phyloP scores from a whole-genome alignment of 23 red algal species.

The Gracilaria caudata region DNA sequence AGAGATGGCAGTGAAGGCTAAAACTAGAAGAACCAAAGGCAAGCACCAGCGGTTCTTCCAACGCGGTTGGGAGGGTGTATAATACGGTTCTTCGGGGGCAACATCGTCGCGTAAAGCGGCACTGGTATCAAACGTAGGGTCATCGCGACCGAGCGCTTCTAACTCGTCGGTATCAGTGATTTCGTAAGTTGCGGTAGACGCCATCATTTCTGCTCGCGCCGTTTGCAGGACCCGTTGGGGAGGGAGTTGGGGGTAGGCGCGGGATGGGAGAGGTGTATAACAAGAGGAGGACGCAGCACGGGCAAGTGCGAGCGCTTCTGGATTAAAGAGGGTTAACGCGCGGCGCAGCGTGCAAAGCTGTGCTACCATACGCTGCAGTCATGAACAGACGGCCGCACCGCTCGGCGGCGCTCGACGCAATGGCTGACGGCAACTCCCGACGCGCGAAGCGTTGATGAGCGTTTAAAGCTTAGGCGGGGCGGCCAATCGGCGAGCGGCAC shows the following conservation, averaged over 20 bases:
- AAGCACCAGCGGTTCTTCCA: conserved; percentile 37
- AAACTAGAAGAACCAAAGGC: conserved; percentile 19
- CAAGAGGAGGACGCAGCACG: not conserved
- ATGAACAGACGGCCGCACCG: not conserved
- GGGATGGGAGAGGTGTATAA: not conserved
- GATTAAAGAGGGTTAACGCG: too few relatives aligned
- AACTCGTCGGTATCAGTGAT: conserved; percentile 67
- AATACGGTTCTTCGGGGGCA: not conserved
- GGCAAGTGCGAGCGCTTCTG: not conserved
- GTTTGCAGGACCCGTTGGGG: too few relatives aligned
- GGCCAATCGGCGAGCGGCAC: not conserved
- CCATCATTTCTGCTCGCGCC: conserved; percentile 19
- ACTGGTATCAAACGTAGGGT: conserved; percentile 48
- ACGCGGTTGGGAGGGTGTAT: not conserved
- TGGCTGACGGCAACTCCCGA: not conserved
- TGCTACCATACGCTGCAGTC: too few relatives aligned
- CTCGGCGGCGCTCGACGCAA: not conserved
- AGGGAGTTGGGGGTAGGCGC: too few relatives aligned
- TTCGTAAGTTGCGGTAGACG: conserved; percentile 41
- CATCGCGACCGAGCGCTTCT: conserved; percentile 67
- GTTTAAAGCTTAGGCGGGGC: not conserved
- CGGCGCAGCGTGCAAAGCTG: too few relatives aligned
- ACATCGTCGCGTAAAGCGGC: conserved; percentile 37
- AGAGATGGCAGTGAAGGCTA: conserved; percentile 23
- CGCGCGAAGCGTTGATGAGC: not conserved